Conservation (phyloP, 371 early-diverging fungal genomes). For the Umbelopsis sp. region DNA sequence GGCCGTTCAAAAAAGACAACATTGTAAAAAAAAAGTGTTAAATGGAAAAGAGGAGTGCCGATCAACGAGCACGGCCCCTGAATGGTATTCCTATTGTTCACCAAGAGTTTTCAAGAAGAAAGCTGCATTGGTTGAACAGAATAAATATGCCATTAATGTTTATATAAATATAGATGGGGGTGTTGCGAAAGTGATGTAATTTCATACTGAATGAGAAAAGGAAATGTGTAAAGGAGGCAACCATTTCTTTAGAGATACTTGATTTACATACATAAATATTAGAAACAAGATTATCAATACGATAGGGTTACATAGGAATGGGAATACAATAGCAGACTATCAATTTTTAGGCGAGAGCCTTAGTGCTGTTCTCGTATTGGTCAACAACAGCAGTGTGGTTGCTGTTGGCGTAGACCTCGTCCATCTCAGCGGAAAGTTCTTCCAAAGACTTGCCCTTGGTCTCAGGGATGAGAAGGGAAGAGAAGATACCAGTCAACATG, state of each 20-base stretch:
- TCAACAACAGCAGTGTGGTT: neutral
- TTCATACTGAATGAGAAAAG: neutral
- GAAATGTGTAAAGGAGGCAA: neutral
- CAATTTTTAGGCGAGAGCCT: neutral
- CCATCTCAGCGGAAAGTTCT: constrained; percentile 46
- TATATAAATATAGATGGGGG: neutral
- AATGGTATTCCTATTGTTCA: no score
- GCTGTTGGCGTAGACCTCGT: constrained; percentile 19
- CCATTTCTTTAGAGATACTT: neutral
- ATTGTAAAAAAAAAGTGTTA: no score
- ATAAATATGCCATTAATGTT: neutral
- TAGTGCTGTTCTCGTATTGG: neutral
- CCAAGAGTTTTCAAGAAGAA: no score
- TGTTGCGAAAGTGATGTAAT: neutral
- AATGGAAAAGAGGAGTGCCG: no score
- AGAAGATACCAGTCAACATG: constrained; percentile 60
- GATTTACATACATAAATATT: no score
- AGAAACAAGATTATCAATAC: no score
- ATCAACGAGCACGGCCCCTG: no score
- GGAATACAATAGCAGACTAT: neutral
- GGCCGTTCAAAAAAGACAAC: no score
- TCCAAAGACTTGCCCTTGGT: constrained; percentile 76
- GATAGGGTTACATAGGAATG: neutral
- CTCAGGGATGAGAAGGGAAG: constrained; percentile 71
- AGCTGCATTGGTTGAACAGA: neutral